phyloP scores from a whole-genome alignment of 768 basidiomycete genomes.

The Lyophyllum atratum region DNA sequence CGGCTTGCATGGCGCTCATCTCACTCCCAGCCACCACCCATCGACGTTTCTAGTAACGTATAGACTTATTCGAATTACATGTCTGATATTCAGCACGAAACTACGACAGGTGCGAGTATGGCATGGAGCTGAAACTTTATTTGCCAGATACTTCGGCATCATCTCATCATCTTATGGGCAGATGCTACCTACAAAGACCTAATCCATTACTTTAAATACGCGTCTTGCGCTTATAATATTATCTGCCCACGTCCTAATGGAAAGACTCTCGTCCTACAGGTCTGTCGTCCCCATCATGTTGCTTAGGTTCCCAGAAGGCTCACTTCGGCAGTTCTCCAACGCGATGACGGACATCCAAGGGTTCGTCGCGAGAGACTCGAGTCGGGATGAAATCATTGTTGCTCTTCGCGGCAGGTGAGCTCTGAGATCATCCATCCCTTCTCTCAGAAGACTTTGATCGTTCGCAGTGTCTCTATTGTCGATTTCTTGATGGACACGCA shows the following conservation, averaged over 20 bases:
- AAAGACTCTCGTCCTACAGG: conserved; percentile 40
- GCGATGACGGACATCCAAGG: conserved; percentile 46
- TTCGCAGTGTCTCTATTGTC: conserved; percentile 38
- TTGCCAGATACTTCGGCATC: neutral
- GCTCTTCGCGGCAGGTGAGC: conserved; percentile 52
- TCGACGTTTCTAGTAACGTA: neutral
- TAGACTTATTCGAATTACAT: neutral
- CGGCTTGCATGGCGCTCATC: neutral
- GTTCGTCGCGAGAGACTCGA: conserved; percentile 50
- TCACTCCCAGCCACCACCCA: neutral
- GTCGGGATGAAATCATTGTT: conserved; percentile 47
- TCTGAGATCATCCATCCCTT: neutral
- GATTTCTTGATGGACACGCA: conserved; percentile 46
- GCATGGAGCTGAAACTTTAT: neutral
- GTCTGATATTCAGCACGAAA: neutral
- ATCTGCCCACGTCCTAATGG: conserved; percentile 54
- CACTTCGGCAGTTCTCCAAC: conserved; percentile 38
- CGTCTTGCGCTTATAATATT: conserved; percentile 48
- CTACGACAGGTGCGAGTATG: neutral
- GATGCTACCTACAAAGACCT: conserved; percentile 44
- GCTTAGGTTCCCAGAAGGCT: neutral
- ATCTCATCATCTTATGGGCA: conserved; percentile 13
- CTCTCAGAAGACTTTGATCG: neutral
- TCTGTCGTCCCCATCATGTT: conserved; percentile 8
- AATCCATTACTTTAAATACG: conserved; percentile 56